phyloP scores from a whole-genome alignment of 208 protist species.

The Trypanosoma melophagium region DNA sequence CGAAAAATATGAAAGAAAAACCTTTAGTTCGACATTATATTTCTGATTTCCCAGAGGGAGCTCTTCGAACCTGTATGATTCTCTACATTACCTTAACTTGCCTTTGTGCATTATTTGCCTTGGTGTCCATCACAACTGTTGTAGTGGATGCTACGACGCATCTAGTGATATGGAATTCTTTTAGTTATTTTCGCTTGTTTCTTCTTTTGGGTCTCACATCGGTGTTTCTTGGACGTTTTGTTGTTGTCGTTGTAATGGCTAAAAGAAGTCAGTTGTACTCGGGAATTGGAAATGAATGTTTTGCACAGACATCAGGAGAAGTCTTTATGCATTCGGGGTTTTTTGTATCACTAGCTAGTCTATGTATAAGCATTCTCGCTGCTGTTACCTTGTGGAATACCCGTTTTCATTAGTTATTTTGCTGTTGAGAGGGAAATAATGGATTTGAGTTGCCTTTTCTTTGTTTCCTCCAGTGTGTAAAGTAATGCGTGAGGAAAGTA shows the following conservation, averaged over 20 bases:
- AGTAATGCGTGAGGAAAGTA: not conserved
- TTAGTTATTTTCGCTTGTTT: not conserved
- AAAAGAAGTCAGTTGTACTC: not conserved
- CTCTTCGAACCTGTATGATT: slow-evolving; percentile 35
- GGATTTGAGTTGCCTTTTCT: not conserved
- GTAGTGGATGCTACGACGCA: slow-evolving; percentile 10
- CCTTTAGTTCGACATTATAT: slow-evolving; percentile 3
- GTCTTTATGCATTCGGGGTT: not conserved
- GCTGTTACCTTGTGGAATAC: not conserved
- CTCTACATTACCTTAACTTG: slow-evolving; percentile 43
- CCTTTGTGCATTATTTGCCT: slow-evolving; percentile 24
- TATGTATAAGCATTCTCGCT: not conserved
- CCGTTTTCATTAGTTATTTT: not conserved
- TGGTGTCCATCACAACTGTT: slow-evolving; percentile 30
- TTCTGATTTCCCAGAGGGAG: slow-evolving; percentile 8
- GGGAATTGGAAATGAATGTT: not conserved
- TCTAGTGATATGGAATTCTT: not conserved
- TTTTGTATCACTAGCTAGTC: not conserved
- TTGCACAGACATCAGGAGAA: not conserved
- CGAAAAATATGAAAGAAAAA: not conserved
- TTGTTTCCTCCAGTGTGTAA: not conserved
- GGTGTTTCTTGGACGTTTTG: slow-evolving; percentile 1
- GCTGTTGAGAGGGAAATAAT: not conserved
- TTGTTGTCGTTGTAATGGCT: slow-evolving; percentile 4
- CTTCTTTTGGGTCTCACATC: not conserved